Evolutionary conservation across 371 early-diverging fungal species (phyloP), one percentile per base, ranked within the genome.

Genomic region (Mortierella sp.): DNA sequence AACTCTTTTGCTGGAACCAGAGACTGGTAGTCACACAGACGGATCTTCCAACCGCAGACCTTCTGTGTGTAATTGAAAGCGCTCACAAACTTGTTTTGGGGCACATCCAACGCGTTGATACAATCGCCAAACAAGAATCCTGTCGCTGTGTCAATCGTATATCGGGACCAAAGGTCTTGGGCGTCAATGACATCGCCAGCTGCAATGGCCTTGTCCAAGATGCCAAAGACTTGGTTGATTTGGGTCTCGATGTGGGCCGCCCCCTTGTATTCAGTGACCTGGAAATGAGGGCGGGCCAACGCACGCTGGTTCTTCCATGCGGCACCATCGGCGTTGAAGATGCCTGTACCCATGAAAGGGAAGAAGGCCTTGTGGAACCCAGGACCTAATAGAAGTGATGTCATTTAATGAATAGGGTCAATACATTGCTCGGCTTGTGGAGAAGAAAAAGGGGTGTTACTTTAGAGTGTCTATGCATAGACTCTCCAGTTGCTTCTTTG

Each of bases 231-330:
- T 19, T 76, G 71, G 63, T 76, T 70, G 53, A 76, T 76, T 43
- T 76, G 78, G 0, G 78, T 70, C 61, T 76, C 78, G 53, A 76
- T 76, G 39, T 76, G 78, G 48, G 71, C 78, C 2, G 78, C 78
- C 3, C 78, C 78, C 64, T 76, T 76, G 63, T 76, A 76, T 27
- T 76, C 78, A 2, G 78, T 76, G 19, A 76, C 78, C 31, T 76
- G 78, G 67, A 76, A 76, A n/a, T 76, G 78, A 16, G 78, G 78
- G 26, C 78, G 78, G 34, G 78, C 78, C 12, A 76, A 47, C 5
- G 78, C 78, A 19, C 78, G 66, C 51, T 76, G 78, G 54, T 76
- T 76, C 63, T 76, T 76, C 78, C 78, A 76, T 2, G 78, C 71
- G 2, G 78, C 66, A 9, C 78, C 78, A 31, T 76, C 78, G 23